These are phyloP conservation scores for Sapria himalayana DNA, from an alignment of 345 rosid genomes.

Conservation along the genomic window DNA sequence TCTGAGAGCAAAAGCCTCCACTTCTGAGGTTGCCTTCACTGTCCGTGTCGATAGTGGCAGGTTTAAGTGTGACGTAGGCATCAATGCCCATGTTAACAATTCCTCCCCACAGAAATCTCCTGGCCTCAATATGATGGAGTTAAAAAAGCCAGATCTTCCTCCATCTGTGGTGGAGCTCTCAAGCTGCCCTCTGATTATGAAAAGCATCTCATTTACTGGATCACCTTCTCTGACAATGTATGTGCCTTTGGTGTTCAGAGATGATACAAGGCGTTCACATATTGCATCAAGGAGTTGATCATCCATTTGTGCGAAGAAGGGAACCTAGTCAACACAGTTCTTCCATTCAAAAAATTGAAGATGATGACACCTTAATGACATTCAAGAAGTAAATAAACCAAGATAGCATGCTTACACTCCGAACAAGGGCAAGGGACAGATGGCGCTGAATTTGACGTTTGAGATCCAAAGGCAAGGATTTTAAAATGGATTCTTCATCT, in stretches of 20 bases:
- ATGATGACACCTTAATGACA: too few relatives aligned
- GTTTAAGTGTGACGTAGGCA: conserved; percentile 26
- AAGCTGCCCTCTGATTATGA: conserved; percentile 68
- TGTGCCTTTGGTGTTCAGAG: conserved; percentile 44
- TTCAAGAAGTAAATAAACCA: too few relatives aligned
- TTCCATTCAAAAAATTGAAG: too few relatives aligned
- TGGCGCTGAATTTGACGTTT: conserved; percentile 60
- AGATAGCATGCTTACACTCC: conserved; percentile 35
- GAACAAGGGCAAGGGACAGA: conserved; percentile 69
- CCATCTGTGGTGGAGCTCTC: conserved; percentile 84
- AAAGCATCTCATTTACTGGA: conserved; percentile 76
- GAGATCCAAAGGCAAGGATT: conserved; percentile 50
- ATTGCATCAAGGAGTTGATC: conserved; percentile 67
- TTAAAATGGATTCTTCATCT: conserved; percentile 56
- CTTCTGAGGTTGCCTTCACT: conserved; percentile 35
- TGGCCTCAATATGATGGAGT: conserved; percentile 41
- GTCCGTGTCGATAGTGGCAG: conserved; percentile 59
- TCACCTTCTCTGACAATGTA: conserved; percentile 58
- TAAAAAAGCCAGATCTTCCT: conserved; percentile 62
- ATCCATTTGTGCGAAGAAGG: conserved; percentile 78
- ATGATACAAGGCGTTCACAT: conserved; percentile 62
- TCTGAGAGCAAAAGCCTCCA: conserved; percentile 61
- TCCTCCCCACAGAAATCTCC: conserved; percentile 92
- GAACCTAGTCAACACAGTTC: conserved; percentile 37
- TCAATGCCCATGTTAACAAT: conserved; percentile 62